Base-by-base conservation (phyloP, 495 filamentous ascomycete genomes). In the Neurospora sp. region DNA sequence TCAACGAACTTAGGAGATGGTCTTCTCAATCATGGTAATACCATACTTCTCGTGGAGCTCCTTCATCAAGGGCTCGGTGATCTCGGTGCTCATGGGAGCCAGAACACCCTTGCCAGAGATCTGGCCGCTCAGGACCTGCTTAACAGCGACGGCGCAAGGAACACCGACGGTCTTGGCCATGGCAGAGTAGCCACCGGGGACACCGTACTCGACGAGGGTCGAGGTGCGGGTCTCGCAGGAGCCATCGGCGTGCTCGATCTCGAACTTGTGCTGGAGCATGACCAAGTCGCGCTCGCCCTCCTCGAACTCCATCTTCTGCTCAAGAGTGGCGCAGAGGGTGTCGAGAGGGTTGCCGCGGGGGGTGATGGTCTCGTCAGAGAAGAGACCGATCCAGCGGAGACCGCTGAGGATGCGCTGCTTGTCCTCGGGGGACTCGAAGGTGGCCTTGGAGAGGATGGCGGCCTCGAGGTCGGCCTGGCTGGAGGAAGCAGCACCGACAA, bases 261-360 rank as follows among this genome's bases (percentile, higher is more conserved):
- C 91, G 80, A 97, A 98, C 81, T 91, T 93, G 87, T 99, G 96
- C 84, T 93, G 87, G 46, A 97, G 88, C 88, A 96, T 92, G 77
- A 77, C 81, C 48, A 97, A 84, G 78, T 96, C 94, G 46, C 95
- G 89, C 89, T 97, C 96, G 44, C 87, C 90, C 72, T 90, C 86
- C 75, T 87, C 92, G 80, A 90, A 98, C 80, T 91, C 87, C 93
- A 97, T 97, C 88, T 97, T 97, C 84, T 91, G 80, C 84, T 97
- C 94, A 14, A 98, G 87, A 20, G 90, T 91, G 40, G 94, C 94
- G 82, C 95, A 98, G 22, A 99, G 88, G 22, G 92, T 95, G 76
- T 97, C 94, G 39, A 97, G 85, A 2, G 92, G 92, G 84, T 91
- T 97, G n/a, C 88, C 91, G 70, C 89, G 85, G 39, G 93, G 91